Percentiles rank a stretch among this genome's conserved stretches.
Conservation (phyloP, 2,329 filamentous ascomycete genomes). For the Dactylellina parvicollis region DNA sequence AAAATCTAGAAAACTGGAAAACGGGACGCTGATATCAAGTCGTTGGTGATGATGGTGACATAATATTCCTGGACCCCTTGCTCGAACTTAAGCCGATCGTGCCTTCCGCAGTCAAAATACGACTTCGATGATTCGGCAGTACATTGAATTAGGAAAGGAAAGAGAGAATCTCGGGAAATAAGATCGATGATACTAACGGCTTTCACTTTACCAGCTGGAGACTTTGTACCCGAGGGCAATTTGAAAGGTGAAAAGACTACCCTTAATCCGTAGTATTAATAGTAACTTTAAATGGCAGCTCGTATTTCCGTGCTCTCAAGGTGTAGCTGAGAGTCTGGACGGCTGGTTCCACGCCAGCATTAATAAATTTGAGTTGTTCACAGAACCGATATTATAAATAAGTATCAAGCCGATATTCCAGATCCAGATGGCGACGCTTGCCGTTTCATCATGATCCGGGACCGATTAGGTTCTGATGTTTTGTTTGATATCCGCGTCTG, state of each 20-base stretch:
- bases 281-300: slow-evolving; percentile 46
- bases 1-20: background rate
- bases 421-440: slow-evolving; percentile 30
- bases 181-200: slow-evolving; percentile 13
- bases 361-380: slow-evolving; percentile 6
- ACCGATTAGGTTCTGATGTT: slow-evolving; percentile 36
- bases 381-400: slow-evolving; percentile 38
- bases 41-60: slow-evolving; percentile 23
- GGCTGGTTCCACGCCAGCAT: slow-evolving; percentile 8
- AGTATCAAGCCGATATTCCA: slow-evolving; percentile 16
- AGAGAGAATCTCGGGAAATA: slow-evolving; percentile 44
- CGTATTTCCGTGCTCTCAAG: slow-evolving; percentile 44
- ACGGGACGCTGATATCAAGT: background rate
- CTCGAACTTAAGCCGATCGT: slow-evolving; percentile 19
- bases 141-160: slow-evolving; percentile 38
- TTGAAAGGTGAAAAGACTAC: slow-evolving; percentile 14
- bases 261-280: slow-evolving; percentile 24
- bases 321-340: slow-evolving; percentile 21
- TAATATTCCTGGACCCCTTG: slow-evolving; percentile 6
- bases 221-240: slow-evolving; percentile 42
- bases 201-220: slow-evolving; percentile 16
- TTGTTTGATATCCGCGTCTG: slow-evolving; percentile 19
- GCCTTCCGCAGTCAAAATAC: background rate
- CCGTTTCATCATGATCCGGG: slow-evolving; percentile 34
- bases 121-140: slow-evolving; percentile 1